Evolutionary conservation across 306 rosid genomes (phyloP).

Genomic region (Trifolium dubium): DNA sequence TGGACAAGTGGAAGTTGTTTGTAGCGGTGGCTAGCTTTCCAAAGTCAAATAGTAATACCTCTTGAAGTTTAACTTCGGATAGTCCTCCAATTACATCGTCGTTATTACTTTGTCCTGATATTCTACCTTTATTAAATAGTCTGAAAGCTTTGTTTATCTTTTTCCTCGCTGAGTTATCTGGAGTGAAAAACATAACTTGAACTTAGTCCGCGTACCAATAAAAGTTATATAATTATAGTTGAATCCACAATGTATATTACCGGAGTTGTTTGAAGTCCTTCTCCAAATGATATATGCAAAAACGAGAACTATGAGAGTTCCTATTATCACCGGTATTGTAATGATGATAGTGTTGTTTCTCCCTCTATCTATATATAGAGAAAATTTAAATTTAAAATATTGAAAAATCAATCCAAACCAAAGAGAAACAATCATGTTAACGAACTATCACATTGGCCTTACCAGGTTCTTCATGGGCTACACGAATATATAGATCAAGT

Average conservation of each 20-base stretch:
- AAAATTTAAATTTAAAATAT: neutral
- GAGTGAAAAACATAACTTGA: too few species aligned
- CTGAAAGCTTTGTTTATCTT: neutral
- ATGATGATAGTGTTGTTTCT: slow-evolving; percentile 3
- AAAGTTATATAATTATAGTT: too few species aligned
- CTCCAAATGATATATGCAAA: slow-evolving; percentile 36
- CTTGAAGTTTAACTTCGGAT: neutral
- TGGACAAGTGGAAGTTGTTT: neutral
- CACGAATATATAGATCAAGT: neutral
- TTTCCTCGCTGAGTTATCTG: too few species aligned
- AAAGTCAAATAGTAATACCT: neutral
- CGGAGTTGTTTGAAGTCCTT: slow-evolving; percentile 10
- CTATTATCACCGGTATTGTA: slow-evolving; percentile 9
- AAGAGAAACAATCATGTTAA: neutral
- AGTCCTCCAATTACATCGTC: neutral
- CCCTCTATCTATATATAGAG: neutral
- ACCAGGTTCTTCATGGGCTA: slow-evolving; percentile 38
- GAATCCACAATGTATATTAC: neutral
- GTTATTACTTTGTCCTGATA: neutral
- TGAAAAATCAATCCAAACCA: neutral
- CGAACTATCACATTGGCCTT: neutral
- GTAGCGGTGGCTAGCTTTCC: neutral
- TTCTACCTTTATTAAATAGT: neutral
- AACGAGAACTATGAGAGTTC: slow-evolving; percentile 14
- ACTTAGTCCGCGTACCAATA: too few species aligned